These are phyloP conservation scores for Sclerotinia trifoliorum DNA, from an alignment of 2,329 filamentous ascomycete genomes.

Conservation along the genomic window DNA sequence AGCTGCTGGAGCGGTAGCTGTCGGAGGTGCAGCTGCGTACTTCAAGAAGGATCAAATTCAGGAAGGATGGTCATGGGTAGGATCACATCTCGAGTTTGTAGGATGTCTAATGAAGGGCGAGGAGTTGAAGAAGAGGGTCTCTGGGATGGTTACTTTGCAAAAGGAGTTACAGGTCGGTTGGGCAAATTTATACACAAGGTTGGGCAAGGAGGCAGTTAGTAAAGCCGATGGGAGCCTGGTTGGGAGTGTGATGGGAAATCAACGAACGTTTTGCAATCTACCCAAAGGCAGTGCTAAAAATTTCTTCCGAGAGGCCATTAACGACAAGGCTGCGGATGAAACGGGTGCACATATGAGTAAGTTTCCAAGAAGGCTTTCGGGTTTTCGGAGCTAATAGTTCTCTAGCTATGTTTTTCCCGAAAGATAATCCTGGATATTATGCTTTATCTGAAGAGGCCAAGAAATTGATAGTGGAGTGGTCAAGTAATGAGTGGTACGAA, in stretches of 20 bases:
- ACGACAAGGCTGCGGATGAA: conserved; percentile 78
- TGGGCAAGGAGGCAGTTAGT: conserved; percentile 66
- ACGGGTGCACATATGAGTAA: conserved; percentile 73
- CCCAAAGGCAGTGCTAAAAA: conserved; percentile 57
- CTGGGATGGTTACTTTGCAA: conserved; percentile 63
- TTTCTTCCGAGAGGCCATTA: conserved; percentile 69
- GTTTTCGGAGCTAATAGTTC: conserved; percentile 24
- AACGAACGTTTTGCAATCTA: conserved; percentile 86
- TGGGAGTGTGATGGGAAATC: conserved; percentile 60
- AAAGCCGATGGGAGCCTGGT: conserved; percentile 51
- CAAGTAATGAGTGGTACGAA: conserved; percentile 65
- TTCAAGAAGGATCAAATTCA: conserved; percentile 77
- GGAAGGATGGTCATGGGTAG: conserved; percentile 76
- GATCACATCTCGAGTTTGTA: conserved; percentile 90
- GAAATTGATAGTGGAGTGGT: conserved; percentile 64
- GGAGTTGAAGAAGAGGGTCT: conserved; percentile 73
- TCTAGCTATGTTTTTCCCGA: conserved; percentile 69
- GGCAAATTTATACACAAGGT: conserved; percentile 80
- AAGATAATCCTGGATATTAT: conserved; percentile 71
- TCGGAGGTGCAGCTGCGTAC: conserved; percentile 82
- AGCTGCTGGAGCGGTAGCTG: conserved; percentile 77
- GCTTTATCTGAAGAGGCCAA: conserved; percentile 64
- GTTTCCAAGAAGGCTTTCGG: conserved; percentile 35
- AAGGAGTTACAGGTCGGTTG: conserved; percentile 70
- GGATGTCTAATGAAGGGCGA: conserved; percentile 82